Percentiles rank a stretch among this genome's conserved stretches.
phyloP scores from a whole-genome alignment of 768 basidiomycete species.

The Sutorius australiensis region DNA sequence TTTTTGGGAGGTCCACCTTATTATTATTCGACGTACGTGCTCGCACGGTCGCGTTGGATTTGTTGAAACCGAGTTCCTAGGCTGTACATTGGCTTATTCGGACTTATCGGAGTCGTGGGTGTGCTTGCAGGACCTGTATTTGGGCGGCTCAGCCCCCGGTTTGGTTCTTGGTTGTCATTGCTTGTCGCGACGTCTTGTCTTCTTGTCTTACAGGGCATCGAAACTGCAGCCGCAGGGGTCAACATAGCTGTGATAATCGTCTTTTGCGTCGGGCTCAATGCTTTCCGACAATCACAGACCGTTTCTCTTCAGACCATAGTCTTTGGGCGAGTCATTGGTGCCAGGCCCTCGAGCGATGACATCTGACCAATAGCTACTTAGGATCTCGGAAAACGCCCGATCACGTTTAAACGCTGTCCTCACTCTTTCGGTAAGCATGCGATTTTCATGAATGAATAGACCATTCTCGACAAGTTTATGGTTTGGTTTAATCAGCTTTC shows the following conservation, averaged over 20 bases:
- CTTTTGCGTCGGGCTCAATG: slow-evolving; percentile 37
- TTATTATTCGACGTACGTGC: slow-evolving; percentile 30
- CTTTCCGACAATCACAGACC: slow-evolving; percentile 36
- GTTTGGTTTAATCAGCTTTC: slow-evolving; percentile 15
- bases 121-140: slow-evolving; percentile 25
- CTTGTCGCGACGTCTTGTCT: slow-evolving; percentile 31
- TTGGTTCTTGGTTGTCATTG: slow-evolving; percentile 42
- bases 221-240: slow-evolving; percentile 36
- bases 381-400: slow-evolving; percentile 24
- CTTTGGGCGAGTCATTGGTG: slow-evolving; percentile 12
- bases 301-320: slow-evolving; percentile 30
- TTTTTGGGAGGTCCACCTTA: slow-evolving; percentile 39
- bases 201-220: slow-evolving; percentile 29
- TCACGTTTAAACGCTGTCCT: slow-evolving; percentile 29
- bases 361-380: slow-evolving; percentile 7
- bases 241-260: slow-evolving; percentile 37
- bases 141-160: slow-evolving; percentile 18
- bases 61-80: slow-evolving; percentile 1
- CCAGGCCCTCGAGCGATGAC: neutral
- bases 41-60: neutral
- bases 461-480: neutral
- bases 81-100: slow-evolving; percentile 44
- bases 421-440: slow-evolving; percentile 22
- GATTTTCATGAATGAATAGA: neutral
- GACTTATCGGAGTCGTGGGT: slow-evolving; percentile 41